A percentile compares a stretch with the other conserved stretches of the same genome.
Conservation (phyloP, 495 filamentous ascomycete species). For the Aspergillus sclerotioniger region DNA sequence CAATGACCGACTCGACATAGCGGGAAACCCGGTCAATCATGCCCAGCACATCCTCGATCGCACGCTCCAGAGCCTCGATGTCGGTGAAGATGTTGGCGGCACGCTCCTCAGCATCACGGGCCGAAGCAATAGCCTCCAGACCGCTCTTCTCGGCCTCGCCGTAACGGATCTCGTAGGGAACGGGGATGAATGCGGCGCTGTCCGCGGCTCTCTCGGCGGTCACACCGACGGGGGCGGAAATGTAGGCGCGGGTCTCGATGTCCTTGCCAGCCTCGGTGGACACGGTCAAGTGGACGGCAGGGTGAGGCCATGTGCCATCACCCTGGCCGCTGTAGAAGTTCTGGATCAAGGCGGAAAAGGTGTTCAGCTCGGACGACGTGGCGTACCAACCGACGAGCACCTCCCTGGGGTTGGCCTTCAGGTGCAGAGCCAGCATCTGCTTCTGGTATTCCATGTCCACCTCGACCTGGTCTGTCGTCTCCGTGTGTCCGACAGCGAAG, state of each 20-base stretch:
- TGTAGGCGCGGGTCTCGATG: conserved; percentile 85
- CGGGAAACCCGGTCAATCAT: conserved; percentile 86
- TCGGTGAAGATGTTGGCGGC: conserved; percentile 72
- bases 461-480: conserved; percentile 97
- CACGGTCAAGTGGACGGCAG: conserved; percentile 92
- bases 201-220: conserved; percentile 92
- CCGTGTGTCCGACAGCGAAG: conserved; percentile 97
- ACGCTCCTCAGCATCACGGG: conserved; percentile 75
- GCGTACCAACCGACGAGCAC: conserved; percentile 98
- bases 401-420: conserved; percentile 91
- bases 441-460: conserved; percentile 99
- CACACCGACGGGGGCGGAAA: conserved; percentile 90
- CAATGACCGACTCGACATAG: conserved; percentile 83
- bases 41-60: conserved; percentile 77
- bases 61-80: conserved; percentile 80
- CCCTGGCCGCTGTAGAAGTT: conserved; percentile 98
- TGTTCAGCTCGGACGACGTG: conserved; percentile 92
- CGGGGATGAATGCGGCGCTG: conserved; percentile 92
- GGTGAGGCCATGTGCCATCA: conserved; percentile 94
- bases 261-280: conserved; percentile 81
- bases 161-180: conserved; percentile 88
- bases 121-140: conserved; percentile 78
- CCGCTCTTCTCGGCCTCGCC: conserved; percentile 90
- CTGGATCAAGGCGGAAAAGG: conserved; percentile 95
- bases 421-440: conserved; percentile 91